Percentiles rank a stretch among this genome's conserved stretches.
Evolutionary conservation across 2,329 filamentous ascomycete species (phyloP).

Genomic region (Diaporthe vexans): DNA sequence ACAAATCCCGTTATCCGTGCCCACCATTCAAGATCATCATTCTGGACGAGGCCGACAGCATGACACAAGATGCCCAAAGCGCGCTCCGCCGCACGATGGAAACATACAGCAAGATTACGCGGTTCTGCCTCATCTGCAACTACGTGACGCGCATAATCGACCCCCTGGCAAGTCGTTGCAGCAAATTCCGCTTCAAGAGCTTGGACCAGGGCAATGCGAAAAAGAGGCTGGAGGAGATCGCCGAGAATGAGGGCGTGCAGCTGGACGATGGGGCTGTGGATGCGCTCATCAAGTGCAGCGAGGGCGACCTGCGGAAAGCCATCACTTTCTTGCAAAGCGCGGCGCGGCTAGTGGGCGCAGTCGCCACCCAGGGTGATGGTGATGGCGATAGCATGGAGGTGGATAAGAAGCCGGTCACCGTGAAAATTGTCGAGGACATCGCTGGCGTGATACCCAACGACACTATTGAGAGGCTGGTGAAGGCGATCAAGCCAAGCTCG

Average conservation of each 20-base stretch:
- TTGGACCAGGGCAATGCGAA: conserved; percentile 89
- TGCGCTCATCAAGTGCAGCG: conserved; percentile 86
- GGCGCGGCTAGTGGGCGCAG: conserved; percentile 85
- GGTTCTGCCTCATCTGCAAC: conserved; percentile 98
- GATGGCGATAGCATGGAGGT: conserved; percentile 71
- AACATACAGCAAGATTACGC: conserved; percentile 94
- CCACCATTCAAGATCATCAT: conserved; percentile 99
- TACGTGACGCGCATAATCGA: conserved; percentile 99
- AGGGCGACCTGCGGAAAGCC: conserved; percentile 94
- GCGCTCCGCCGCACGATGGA: conserved; percentile 97
- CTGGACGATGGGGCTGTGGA: conserved; percentile 86
- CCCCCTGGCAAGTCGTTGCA: conserved; percentile 91
- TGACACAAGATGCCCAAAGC: conserved; percentile 98
- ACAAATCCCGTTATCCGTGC: conserved; percentile 84
- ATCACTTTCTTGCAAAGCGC: conserved; percentile 97
- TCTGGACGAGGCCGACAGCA: conserved; percentile 96
- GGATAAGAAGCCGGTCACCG: conserved; percentile 75
- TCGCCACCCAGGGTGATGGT: conserved; percentile 56
- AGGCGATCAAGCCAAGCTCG: conserved; percentile 81
- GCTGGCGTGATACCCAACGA: conserved; percentile 89
- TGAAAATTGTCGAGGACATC: conserved; percentile 91
- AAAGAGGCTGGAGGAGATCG: conserved; percentile 85
- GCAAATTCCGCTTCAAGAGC: conserved; percentile 98
- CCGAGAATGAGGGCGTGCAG: conserved; percentile 80
- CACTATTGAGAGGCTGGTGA: conserved; percentile 78